Percentiles rank a stretch among this genome's conserved stretches.
phyloP scores from a whole-genome alignment of 2,329 filamentous ascomycete genomes.

The Ophiostoma novo-ulmi region DNA sequence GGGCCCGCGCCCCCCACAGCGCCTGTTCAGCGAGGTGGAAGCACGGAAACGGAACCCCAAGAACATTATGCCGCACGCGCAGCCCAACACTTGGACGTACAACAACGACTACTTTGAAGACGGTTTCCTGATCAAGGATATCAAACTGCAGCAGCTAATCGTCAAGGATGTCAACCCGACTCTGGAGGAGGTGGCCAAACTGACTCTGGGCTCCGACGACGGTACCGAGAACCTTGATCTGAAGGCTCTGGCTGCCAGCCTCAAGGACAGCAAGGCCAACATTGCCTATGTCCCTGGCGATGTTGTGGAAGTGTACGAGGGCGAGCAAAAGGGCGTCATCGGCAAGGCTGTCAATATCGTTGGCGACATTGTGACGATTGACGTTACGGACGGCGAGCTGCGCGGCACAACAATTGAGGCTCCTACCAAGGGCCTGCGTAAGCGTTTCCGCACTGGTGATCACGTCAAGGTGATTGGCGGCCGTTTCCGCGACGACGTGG shows the following conservation, averaged over 20 bases:
- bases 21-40: constrained; percentile 88
- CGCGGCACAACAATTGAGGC: constrained; percentile 83
- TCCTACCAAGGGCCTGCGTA: constrained; percentile 84
- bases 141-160: constrained; percentile 81
- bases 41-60: constrained; percentile 79
- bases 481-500: constrained; percentile 89
- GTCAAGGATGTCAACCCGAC: constrained; percentile 88
- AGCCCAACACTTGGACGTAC: constrained; percentile 77
- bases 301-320: constrained; percentile 92
- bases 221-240: constrained; percentile 92
- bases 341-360: constrained; percentile 82
- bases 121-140: constrained; percentile 88
- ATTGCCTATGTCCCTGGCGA: constrained; percentile 88
- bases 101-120: constrained; percentile 86
- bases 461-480: constrained; percentile 98
- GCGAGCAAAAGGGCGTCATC: constrained; percentile 86
- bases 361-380: constrained; percentile 85
- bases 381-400: constrained; percentile 77
- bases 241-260: constrained; percentile 79
- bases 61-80: constrained; percentile 60
- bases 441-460: constrained; percentile 87
- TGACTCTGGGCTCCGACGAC: constrained; percentile 81
- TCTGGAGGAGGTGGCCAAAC: constrained; percentile 92
- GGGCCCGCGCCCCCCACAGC: constrained; percentile 72
- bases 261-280: constrained; percentile 76